Conservation (phyloP, 1,284 basidiomycete species). For the Moesziomyces antarcticus region DNA sequence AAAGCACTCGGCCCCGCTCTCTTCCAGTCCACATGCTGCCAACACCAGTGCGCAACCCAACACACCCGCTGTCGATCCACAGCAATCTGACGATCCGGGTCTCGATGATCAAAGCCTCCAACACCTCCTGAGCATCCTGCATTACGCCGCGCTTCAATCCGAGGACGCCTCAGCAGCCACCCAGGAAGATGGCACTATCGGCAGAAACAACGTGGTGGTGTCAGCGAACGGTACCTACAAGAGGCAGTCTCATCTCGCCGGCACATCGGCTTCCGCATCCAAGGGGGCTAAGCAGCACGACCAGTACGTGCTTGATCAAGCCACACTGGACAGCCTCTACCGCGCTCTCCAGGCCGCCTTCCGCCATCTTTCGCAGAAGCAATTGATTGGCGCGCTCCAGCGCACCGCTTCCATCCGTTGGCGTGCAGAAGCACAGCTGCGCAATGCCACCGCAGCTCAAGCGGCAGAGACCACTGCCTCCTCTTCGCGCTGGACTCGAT, state of each 20-base stretch:
- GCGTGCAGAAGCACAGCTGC: slow-evolving; percentile 56
- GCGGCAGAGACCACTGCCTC: slow-evolving; percentile 21
- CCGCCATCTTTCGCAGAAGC: slow-evolving; percentile 41
- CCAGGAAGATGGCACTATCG: slow-evolving; percentile 19
- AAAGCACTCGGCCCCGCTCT: slow-evolving; percentile 7
- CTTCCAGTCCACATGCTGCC: slow-evolving; percentile 1
- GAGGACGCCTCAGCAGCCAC: not conserved
- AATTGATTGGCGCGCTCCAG: slow-evolving; percentile 48
- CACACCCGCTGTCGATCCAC: not conserved
- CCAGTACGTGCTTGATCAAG: slow-evolving; percentile 29
- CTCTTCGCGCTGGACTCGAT: slow-evolving; percentile 43
- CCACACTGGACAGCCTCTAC: slow-evolving; percentile 42
- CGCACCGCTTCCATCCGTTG: slow-evolving; percentile 57
- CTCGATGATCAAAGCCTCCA: slow-evolving; percentile 45
- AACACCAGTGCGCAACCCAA: not conserved
- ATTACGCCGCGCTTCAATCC: slow-evolving; percentile 37
- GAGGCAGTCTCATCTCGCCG: slow-evolving; percentile 9
- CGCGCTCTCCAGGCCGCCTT: slow-evolving; percentile 33
- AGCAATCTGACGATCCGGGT: slow-evolving; percentile 11
- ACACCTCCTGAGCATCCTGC: slow-evolving; percentile 41
- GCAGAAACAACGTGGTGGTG: slow-evolving; percentile 16
- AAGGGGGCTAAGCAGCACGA: not conserved
- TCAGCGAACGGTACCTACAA: slow-evolving; percentile 42
- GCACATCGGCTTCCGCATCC: not conserved
- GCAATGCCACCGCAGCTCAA: slow-evolving; percentile 37